These are phyloP conservation scores for Diospyros kaki DNA, from an alignment of 148 eudicot genomes.

Conservation along the genomic window DNA sequence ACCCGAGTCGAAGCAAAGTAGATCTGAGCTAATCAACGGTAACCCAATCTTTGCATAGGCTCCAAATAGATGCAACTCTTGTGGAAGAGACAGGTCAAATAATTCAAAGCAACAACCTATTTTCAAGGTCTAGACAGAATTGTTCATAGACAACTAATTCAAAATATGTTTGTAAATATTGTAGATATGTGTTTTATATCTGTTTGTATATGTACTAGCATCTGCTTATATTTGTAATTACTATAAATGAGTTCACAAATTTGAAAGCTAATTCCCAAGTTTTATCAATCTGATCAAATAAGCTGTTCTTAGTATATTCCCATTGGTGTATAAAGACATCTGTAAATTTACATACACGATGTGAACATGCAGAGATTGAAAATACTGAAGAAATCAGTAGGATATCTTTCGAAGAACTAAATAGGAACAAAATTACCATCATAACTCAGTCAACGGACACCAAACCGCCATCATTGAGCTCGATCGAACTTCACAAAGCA, in stretches of 20 bases:
- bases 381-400: background rate
- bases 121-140: background rate
- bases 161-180: background rate
- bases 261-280: too few relatives aligned
- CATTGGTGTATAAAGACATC: background rate
- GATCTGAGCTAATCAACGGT: background rate
- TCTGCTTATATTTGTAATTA: too few relatives aligned
- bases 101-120: background rate
- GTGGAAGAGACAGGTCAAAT: background rate
- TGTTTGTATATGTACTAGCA: too few relatives aligned
- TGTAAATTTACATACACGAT: background rate
- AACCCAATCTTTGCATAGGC: background rate
- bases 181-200: background rate
- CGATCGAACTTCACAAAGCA: background rate
- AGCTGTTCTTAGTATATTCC: too few relatives aligned
- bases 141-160: background rate
- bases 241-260: too few relatives aligned
- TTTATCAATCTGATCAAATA: too few relatives aligned
- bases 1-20: background rate
- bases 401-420: background rate
- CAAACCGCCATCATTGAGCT: background rate
- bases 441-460: background rate
- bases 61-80: conserved; percentile 3
- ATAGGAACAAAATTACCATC: background rate
- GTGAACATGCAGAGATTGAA: background rate